Evolutionary conservation across 192 early-diverging fungal genomes (phyloP), one percentile per base, ranked within the genome.

Genomic region (Coemansia sp.): DNA sequence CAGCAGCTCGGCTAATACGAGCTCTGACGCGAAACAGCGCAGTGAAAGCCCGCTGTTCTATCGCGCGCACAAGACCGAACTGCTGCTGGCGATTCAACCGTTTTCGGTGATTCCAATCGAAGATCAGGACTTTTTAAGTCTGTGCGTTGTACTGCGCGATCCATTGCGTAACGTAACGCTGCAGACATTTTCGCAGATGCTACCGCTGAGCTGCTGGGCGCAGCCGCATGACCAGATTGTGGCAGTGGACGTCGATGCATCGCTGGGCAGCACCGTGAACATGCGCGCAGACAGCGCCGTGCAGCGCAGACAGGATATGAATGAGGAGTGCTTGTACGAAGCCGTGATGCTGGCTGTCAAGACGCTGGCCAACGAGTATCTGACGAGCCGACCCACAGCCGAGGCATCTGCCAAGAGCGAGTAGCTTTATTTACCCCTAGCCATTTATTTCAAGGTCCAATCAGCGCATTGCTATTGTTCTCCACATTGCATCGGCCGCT

Each of bases 131-230:
- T 82, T 73, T 60, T 29, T 77, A 32, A 49, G 70, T 5, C 71
- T 77, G 22, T 76, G 75, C 55, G 71, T 67, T 14, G 69, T 81
- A 53, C 69, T 81, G 63, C 73, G 73, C 48, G 78, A 81, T 17
- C 62, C 62, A 25, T 22, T 55, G 38, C 78, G 78, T 50, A 58
- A 66, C 17, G 8, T 69, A 17, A 75, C 72, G n/a, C 69, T 76
- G 51, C 64, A 69, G 43, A 77, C 79, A 43, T 82, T 82, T 60
- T 82, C 79, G 27, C 79, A 82, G 69, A 82, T 82, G 79, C 79
- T 82, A 4, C 79, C 79, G 1, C 67, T 82, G 57, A 71, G 65
- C 57, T 73, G 70, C 70, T 82, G 79, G 79, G 71, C 70, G 21
- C 48, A 69, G 65, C 79, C 79, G 58, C 70, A 60, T 51, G 79